Percentiles rank a stretch among this genome's conserved stretches.
These are phyloP conservation scores for Triangularia setosa DNA, from an alignment of 2,329 filamentous ascomycete genomes.

Conservation along the genomic window DNA sequence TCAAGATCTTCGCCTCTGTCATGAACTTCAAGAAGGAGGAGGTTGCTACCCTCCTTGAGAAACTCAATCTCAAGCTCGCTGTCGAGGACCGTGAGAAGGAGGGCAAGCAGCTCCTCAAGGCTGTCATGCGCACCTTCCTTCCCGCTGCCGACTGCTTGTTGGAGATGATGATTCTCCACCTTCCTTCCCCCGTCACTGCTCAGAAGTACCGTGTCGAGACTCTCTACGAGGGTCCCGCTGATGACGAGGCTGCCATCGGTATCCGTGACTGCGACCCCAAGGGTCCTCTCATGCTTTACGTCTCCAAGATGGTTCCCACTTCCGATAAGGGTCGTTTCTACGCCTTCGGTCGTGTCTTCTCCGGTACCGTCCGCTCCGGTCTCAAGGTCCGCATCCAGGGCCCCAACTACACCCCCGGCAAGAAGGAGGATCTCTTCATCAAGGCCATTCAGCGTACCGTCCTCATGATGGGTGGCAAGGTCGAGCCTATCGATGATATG, in stretches of 20 bases:
- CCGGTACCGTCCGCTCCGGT: constrained; percentile 95
- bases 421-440: constrained; percentile 98
- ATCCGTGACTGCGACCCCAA: constrained; percentile 99
- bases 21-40: constrained; percentile 99
- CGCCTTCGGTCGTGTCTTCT: constrained; percentile 99
- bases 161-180: constrained; percentile 99
- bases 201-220: constrained; percentile 98
- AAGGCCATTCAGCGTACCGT: constrained; percentile 99
- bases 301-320: constrained; percentile 99
- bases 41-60: constrained; percentile 74
- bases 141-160: constrained; percentile 95
- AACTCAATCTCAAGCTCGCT: constrained; percentile 91
- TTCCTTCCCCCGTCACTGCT: constrained; percentile 91
- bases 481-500: constrained; percentile 98
- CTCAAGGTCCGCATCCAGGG: constrained; percentile 99
- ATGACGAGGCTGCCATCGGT: constrained; percentile 89
- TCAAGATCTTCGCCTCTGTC: constrained; percentile 94
- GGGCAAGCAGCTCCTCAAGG: constrained; percentile 97
- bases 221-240: constrained; percentile 93
- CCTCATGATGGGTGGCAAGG: constrained; percentile 99
- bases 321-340: constrained; percentile 99
- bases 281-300: constrained; percentile 99
- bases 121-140: constrained; percentile 98
- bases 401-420: constrained; percentile 95
- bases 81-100: constrained; percentile 86